A percentile compares a stretch with the other conserved stretches of the same genome.
phyloP scores from a whole-genome alignment of 768 basidiomycete genomes.

The Hygrophoropsis aurantiaca region DNA sequence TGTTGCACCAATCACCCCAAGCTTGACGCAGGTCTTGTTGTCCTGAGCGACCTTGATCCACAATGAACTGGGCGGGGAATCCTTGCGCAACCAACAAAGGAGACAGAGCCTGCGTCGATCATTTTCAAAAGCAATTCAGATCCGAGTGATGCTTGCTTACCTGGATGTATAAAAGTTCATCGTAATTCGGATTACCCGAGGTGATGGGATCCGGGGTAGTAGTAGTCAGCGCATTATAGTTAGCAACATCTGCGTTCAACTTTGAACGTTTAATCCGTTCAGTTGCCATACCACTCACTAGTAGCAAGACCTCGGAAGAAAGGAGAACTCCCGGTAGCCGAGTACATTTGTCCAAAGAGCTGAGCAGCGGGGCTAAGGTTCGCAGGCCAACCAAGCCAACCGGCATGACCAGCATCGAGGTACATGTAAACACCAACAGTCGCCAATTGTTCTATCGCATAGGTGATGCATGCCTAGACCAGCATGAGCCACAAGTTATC shows the following conservation, averaged over 20 bases:
- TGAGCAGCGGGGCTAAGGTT: slow-evolving; percentile 59
- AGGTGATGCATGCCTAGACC: slow-evolving; percentile 8
- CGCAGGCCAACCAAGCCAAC: slow-evolving; percentile 70
- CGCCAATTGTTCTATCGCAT: slow-evolving; percentile 36
- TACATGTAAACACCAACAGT: slow-evolving; percentile 58
- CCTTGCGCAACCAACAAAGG: slow-evolving; percentile 42
- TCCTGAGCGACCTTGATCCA: slow-evolving; percentile 67
- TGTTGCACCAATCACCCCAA: slow-evolving; percentile 72
- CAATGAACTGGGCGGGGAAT: slow-evolving; percentile 63
- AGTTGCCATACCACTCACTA: slow-evolving; percentile 17
- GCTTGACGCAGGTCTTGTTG: slow-evolving; percentile 56
- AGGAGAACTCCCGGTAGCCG: slow-evolving; percentile 50
- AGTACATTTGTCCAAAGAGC: slow-evolving; percentile 51
- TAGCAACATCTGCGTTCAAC: slow-evolving; percentile 21
- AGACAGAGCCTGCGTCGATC: slow-evolving; percentile 41
- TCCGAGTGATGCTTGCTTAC: slow-evolving; percentile 23
- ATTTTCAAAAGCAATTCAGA: not conserved
- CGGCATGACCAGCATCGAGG: slow-evolving; percentile 62
- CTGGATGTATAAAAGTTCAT: slow-evolving; percentile 60
- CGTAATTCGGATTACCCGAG: slow-evolving; percentile 58
- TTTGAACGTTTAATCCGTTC: not conserved
- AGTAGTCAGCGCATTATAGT: slow-evolving; percentile 41
- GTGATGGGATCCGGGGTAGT: slow-evolving; percentile 60
- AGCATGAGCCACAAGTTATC: not conserved
- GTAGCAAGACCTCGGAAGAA: slow-evolving; percentile 64